These are phyloP conservation scores for Fallopia convolvulus DNA, from an alignment of 148 eudicot genomes.

Conservation along the genomic window DNA sequence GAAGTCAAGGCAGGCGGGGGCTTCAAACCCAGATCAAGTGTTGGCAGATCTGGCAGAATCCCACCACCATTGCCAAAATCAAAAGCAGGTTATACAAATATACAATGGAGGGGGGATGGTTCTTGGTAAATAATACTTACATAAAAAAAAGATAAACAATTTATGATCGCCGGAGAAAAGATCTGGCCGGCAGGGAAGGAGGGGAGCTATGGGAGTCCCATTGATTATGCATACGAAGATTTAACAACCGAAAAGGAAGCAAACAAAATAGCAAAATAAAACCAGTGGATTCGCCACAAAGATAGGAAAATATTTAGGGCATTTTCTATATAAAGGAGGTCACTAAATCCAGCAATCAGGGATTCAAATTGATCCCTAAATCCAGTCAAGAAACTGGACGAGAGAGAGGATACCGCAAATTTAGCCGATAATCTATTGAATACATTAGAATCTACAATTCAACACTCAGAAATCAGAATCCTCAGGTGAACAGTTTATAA, in stretches of 20 bases:
- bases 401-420: neutral
- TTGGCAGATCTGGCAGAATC: conserved; percentile 5
- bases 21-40: conserved; percentile 7
- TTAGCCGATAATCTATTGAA: neutral
- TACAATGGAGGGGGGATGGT: neutral
- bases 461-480: neutral
- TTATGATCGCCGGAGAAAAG: conserved; percentile 1
- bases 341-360: neutral
- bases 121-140: neutral
- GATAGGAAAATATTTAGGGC: neutral
- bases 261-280: conserved; percentile 4
- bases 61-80: conserved; percentile 12
- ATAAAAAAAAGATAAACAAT: neutral
- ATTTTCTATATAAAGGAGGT: neutral
- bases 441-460: neutral
- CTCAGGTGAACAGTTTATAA: neutral
- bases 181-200: conserved; percentile 1
- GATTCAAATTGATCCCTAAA: neutral
- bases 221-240: neutral
- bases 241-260: neutral
- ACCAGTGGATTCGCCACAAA: neutral
- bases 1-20: conserved; percentile 1
- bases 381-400: neutral
- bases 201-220: neutral
- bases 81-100: neutral